Conservation (phyloP, 306 rosid genomes). For the Vachellia pachyceras region DNA sequence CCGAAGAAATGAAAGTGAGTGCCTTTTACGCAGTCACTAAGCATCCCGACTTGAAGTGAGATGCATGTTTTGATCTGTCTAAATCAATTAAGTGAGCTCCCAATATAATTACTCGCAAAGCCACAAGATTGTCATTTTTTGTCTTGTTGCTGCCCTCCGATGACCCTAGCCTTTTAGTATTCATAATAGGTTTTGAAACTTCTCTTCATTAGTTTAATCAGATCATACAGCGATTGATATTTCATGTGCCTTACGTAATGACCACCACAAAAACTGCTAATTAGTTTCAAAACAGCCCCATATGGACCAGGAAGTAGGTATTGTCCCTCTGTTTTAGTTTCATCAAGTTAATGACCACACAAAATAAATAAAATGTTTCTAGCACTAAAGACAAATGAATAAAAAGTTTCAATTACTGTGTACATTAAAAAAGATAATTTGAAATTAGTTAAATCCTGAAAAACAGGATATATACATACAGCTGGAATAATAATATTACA, state of each 20-base stretch:
- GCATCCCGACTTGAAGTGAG: neutral
- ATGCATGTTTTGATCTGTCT: constrained; percentile 26
- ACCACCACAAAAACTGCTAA: neutral
- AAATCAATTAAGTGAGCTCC: constrained; percentile 39
- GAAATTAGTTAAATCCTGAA: neutral
- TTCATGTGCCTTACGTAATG: neutral
- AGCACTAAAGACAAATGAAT: no score
- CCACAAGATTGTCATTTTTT: constrained; percentile 23
- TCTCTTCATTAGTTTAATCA: neutral
- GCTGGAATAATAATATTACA: neutral
- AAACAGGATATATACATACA: neutral
- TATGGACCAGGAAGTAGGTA: neutral
- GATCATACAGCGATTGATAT: neutral
- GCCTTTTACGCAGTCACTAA: constrained; percentile 17
- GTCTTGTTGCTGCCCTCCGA: constrained; percentile 5
- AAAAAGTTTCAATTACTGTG: no score
- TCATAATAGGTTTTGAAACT: neutral
- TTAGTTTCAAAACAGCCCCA: neutral
- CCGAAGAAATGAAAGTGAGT: constrained; percentile 17
- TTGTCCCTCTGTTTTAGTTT: neutral
- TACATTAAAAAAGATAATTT: no score
- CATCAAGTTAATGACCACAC: neutral
- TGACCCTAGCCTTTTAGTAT: neutral
- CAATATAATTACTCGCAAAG: constrained; percentile 18
- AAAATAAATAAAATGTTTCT: no score